Percentiles rank a stretch among this genome's conserved stretches.
Evolutionary conservation across 306 rosid genomes (phyloP).

Genomic region (Quercus mongolica): DNA sequence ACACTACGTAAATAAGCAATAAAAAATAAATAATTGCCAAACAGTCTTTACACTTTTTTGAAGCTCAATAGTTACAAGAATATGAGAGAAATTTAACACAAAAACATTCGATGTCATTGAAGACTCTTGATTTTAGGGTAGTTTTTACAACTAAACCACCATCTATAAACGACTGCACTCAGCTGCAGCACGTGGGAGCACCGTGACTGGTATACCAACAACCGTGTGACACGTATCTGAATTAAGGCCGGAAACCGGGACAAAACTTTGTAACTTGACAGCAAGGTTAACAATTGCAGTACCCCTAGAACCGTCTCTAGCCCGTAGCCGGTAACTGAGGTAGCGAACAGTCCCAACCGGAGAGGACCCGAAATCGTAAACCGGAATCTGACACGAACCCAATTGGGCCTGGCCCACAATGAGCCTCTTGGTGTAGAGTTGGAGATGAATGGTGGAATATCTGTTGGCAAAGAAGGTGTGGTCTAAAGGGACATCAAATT

Average conservation of each 20-base stretch:
- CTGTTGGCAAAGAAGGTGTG: conserved; percentile 36
- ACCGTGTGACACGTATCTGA: conserved; percentile 37
- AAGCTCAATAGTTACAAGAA: no score
- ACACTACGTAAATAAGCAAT: no score
- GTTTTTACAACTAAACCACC: no score
- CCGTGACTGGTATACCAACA: conserved; percentile 51
- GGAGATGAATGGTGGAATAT: conserved; percentile 34
- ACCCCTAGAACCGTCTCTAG: conserved; percentile 46
- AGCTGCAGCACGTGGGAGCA: not conserved
- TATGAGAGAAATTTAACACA: no score
- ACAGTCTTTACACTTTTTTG: no score
- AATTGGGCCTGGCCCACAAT: conserved; percentile 35
- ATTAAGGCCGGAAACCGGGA: conserved; percentile 2
- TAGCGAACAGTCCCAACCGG: conserved; percentile 22
- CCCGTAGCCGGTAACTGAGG: conserved; percentile 63
- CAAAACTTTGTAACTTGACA: conserved; percentile 24
- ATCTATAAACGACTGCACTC: no score
- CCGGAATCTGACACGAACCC: conserved; percentile 55
- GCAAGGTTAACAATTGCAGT: conserved; percentile 42
- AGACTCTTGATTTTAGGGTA: no score
- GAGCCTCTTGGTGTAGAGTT: conserved; percentile 37
- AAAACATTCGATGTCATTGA: no score
- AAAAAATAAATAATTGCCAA: no score
- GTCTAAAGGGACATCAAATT: conserved; percentile 42
- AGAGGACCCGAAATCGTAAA: conserved; percentile 37